phyloP scores from a whole-genome alignment of 805 yeast species.

The Schizosaccharomyces lindneri region DNA sequence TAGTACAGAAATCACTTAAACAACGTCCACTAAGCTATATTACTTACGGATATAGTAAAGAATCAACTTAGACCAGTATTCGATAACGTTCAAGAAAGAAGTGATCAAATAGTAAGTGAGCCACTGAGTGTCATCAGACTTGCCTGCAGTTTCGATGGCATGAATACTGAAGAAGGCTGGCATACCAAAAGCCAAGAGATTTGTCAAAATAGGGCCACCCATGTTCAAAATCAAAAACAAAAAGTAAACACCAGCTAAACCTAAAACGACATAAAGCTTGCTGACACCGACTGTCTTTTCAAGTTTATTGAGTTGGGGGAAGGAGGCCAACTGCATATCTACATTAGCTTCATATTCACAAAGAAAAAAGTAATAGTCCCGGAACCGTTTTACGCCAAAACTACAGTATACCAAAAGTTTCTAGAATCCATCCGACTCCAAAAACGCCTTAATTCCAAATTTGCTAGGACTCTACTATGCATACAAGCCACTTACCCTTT shows the following conservation, averaged over 20 bases:
- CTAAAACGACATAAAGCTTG: slow-evolving; percentile 50
- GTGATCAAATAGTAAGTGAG: slow-evolving; percentile 95
- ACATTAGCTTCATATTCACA: neutral
- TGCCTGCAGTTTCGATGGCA: slow-evolving; percentile 49
- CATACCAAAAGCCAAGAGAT: slow-evolving; percentile 68
- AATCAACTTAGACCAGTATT: slow-evolving; percentile 86
- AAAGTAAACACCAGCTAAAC: slow-evolving; percentile 38
- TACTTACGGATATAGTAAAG: slow-evolving; percentile 37
- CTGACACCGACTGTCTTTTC: neutral
- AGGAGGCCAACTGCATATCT: neutral
- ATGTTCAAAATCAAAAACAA: slow-evolving; percentile 63
- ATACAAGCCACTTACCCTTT: neutral
- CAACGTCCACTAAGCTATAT: neutral
- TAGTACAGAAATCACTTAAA: too few relatives aligned
- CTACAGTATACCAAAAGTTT: neutral
- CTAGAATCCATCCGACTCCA: neutral
- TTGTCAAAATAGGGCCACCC: slow-evolving; percentile 85
- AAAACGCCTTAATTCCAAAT: neutral
- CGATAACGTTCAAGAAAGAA: slow-evolving; percentile 70
- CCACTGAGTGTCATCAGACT: slow-evolving; percentile 44
- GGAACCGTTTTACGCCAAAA: too few relatives aligned
- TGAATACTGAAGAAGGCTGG: slow-evolving; percentile 75
- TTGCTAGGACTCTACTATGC: too few relatives aligned
- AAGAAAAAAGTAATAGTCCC: neutral
- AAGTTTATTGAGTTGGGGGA: neutral